Evolutionary conservation across 2,329 filamentous ascomycete species (phyloP), one percentile per base, ranked within the genome.

Genomic region (Keithomyces neogunnii): DNA sequence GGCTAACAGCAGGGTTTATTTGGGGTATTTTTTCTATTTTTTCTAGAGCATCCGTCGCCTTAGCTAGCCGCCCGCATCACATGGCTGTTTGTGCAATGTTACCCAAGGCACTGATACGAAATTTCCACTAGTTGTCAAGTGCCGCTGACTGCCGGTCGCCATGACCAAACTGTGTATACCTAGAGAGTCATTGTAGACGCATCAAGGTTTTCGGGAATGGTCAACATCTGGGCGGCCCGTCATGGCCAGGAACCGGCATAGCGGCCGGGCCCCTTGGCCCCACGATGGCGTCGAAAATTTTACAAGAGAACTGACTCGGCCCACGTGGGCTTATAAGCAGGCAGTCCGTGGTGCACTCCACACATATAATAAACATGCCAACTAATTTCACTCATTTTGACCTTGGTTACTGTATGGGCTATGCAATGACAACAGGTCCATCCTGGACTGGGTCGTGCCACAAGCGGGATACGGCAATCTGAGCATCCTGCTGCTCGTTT

Each of bases 271-370:
- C 19, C 19, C 46, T 38, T 39, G 6, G 45, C 51, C 51, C 51
- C 48, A 50, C 48, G 51, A 53, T 44, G 51, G 48, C 35, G 45
- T 45, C 48, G 45, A 51, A 52, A 53, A 39, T 40, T 48, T 48
- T 39, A 36, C 19, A 30, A 8, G 26, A 39, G 30, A 53, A 40
- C 36, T 45, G 45, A 53, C 48, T 45, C 29, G 48, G 38, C 45
- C 45, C 51, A 53, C 48, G 51, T 53, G 51, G 48, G 13, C 30
- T 53, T 48, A 13, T 30, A 45, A 47, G 31, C 51, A 45, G 47
- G 26, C 39, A 19, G 35, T 42, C 43, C 33, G 26, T 49, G 32
- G 19, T 39, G n/a, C 40, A 33, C 26, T 45, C 46, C 39, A 33
- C 28, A 35, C 13, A 45, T 26, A 7, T 13, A 30, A 40, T 13